Evolutionary conservation across 2,329 filamentous ascomycete species (phyloP), one percentile per base, ranked within the genome.

Genomic region (Rutstroemia sydowiana): DNA sequence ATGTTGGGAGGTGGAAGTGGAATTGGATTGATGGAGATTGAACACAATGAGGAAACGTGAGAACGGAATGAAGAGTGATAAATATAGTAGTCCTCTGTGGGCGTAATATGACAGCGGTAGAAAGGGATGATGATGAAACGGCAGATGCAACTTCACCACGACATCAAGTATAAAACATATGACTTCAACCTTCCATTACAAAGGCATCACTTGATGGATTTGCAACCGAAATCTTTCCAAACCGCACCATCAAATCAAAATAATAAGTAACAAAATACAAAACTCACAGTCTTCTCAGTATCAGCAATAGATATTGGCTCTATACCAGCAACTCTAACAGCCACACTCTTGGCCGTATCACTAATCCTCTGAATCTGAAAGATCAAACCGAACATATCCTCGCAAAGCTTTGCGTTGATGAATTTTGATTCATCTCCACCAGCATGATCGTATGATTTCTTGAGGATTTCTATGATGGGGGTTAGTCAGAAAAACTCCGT

Each of bases 301-400:
- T 50, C 31, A n/a, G 14, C 21, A 5, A 45, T 20, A 13, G 5
- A 21, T 5, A 50, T 31, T 28, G 28, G 51, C 13, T 69, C 66
- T 34, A 64, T 57, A 31, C 66, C 66, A 3, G 64, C 70, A 42
- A 75, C 57, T 41, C 72, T 70, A 1, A 63, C 56, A 20, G 70
- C 66, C 32, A 71, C 57, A 51, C 65, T 64, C 52, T 73, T 74
- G 34, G 71, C 67, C 1, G 65, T 64, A 61, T 75, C 70, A 59
- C 66, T 70, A 51, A 66, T 57, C 39, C 63, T 62, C 51, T 75
- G 70, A 60, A 80, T 52, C 59, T 81, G 77, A 65, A 68, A 77
- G 53, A 67, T 53, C 43, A 80, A 63, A 3, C 69, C 61, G n/a
- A 63, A 55, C 77, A 80, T 79, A 64, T 78, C 74, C 0, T 68